Percentiles rank a stretch among this genome's conserved stretches.
These are phyloP conservation scores for Pythium volutum DNA, from an alignment of 352 stramenopile genomes.

Conservation along the genomic window DNA sequence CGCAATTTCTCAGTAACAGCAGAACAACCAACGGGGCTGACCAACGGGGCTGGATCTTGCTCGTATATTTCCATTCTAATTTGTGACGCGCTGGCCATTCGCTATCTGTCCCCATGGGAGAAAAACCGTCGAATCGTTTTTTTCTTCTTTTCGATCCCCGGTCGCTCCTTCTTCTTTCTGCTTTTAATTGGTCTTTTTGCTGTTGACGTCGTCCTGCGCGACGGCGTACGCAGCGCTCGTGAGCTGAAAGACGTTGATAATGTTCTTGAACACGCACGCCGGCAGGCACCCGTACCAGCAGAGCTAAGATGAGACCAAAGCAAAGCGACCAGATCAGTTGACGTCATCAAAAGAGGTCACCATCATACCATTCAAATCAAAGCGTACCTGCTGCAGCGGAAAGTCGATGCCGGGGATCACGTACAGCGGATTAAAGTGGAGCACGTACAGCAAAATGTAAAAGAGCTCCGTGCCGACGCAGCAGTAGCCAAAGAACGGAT, in stretches of 20 bases:
- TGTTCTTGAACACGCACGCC: slow-evolving; percentile 90
- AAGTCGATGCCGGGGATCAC: slow-evolving; percentile 54
- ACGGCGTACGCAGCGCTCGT: slow-evolving; percentile 79
- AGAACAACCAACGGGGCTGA: no score
- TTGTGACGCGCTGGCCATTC: no score
- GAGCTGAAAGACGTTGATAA: slow-evolving; percentile 92
- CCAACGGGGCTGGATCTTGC: no score
- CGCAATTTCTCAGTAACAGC: no score
- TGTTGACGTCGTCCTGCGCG: slow-evolving; percentile 59
- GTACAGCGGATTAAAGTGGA: slow-evolving; percentile 73
- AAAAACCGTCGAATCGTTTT: no score
- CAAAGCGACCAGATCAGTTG: background rate
- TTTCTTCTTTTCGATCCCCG: no score
- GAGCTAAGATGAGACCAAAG: slow-evolving; percentile 44
- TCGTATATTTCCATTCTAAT: no score
- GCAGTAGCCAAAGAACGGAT: slow-evolving; percentile 92
- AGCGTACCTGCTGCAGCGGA: slow-evolving; percentile 50
- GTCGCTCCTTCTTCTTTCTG: background rate
- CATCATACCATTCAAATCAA: background rate
- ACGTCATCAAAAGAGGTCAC: background rate
- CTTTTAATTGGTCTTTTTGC: slow-evolving; percentile 46
- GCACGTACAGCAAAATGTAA: slow-evolving; percentile 91
- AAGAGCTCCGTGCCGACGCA: slow-evolving; percentile 92
- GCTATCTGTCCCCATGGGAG: no score
- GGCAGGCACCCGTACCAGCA: slow-evolving; percentile 89